Percentiles rank a stretch among this genome's conserved stretches.
These are phyloP conservation scores for Apiospora arundinis DNA, from an alignment of 2,329 filamentous ascomycete species.

Conservation along the genomic window DNA sequence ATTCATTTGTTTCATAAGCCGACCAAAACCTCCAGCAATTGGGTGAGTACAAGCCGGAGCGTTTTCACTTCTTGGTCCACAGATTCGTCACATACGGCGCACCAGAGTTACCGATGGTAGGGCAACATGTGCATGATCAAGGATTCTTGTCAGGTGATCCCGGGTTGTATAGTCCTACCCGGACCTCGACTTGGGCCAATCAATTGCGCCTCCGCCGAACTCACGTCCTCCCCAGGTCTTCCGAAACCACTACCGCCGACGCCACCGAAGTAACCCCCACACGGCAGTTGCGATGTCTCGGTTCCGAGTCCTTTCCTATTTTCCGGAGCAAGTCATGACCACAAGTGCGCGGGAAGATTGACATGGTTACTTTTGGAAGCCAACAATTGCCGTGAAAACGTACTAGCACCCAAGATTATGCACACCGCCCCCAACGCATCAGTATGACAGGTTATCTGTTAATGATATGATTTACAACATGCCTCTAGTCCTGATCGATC, in stretches of 20 bases:
- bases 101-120: background rate
- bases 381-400: background rate
- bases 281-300: constrained; percentile 4
- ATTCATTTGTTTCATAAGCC: background rate
- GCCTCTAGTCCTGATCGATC: no score
- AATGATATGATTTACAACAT: background rate
- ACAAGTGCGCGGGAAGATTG: background rate
- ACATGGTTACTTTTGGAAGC: background rate
- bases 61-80: background rate
- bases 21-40: background rate
- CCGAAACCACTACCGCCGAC: background rate
- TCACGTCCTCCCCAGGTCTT: background rate
- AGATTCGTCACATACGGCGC: background rate
- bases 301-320: background rate
- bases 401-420: background rate
- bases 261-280: background rate
- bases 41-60: background rate
- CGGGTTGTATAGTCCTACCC: constrained; percentile 6
- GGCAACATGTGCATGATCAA: constrained; percentile 1
- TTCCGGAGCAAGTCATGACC: background rate
- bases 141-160: constrained; percentile 9
- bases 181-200: background rate
- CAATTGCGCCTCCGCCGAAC: background rate
- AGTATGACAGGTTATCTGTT: background rate
- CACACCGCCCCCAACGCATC: background rate